phyloP scores from a whole-genome alignment of 495 filamentous ascomycete genomes.

The Lasiosphaeriaceae sp. region DNA sequence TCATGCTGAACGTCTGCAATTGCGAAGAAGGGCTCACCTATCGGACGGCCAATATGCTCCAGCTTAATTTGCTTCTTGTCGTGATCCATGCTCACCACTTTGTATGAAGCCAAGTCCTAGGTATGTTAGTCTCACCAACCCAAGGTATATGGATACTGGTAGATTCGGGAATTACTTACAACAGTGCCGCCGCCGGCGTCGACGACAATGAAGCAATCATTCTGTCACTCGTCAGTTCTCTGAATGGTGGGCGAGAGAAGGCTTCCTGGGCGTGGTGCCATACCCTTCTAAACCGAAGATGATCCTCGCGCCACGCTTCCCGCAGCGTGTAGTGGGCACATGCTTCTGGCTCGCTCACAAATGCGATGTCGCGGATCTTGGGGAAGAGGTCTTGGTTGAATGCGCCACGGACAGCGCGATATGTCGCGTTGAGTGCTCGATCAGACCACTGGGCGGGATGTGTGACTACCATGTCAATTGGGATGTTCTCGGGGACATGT shows the following conservation, averaged over 20 bases:
- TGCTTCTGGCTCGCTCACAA: constrained; percentile 54
- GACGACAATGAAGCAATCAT: constrained; percentile 52
- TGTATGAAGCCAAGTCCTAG: constrained; percentile 26
- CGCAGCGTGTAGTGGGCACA: constrained; percentile 51
- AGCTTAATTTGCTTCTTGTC: constrained; percentile 20
- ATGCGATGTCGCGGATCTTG: constrained; percentile 31
- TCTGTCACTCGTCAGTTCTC: constrained; percentile 14
- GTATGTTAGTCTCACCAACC: neutral
- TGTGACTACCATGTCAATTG: constrained; percentile 31
- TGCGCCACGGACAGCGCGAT: constrained; percentile 25
- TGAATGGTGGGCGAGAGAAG: constrained; percentile 13
- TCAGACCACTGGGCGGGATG: constrained; percentile 34
- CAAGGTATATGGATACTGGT: neutral
- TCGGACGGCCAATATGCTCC: constrained; percentile 16
- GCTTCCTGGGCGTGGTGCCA: too few species aligned
- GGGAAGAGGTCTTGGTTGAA: constrained; percentile 22
- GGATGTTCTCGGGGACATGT: constrained; percentile 13
- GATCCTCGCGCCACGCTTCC: constrained; percentile 17
- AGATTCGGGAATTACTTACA: constrained; percentile 31
- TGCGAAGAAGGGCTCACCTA: neutral
- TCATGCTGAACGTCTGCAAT: neutral
- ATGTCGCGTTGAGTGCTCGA: constrained; percentile 30
- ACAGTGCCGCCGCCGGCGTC: constrained; percentile 59
- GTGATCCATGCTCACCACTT: constrained; percentile 21
- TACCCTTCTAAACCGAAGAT: constrained; percentile 18